Conservation (phyloP, 495 filamentous ascomycete genomes). For the Tetracladium marchalianum region DNA sequence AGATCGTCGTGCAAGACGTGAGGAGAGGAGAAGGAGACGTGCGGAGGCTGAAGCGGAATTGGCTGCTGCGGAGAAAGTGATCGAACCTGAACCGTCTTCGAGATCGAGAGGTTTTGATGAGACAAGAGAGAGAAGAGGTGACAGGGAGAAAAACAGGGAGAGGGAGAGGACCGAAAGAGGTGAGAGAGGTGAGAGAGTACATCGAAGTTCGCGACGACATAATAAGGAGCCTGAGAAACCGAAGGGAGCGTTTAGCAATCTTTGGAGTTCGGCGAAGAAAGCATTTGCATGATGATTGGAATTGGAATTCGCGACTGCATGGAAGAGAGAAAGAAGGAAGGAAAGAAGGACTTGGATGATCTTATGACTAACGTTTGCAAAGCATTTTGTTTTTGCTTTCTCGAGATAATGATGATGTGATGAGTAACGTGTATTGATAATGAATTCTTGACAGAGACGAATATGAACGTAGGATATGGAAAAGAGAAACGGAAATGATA, state of each 20-base stretch:
- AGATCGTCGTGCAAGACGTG: conserved; percentile 5
- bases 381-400: neutral
- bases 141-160: conserved; percentile 2
- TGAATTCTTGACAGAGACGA: no score
- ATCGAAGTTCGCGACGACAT: conserved; percentile 6
- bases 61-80: neutral
- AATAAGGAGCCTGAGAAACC: conserved; percentile 11
- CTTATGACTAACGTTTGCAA: neutral
- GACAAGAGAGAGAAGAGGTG: neutral
- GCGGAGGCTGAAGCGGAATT: conserved; percentile 9
- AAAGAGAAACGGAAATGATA: no score
- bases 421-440: no score
- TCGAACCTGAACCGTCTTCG: neutral
- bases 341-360: no score
- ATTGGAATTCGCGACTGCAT: no score
- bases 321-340: no score
- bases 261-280: conserved; percentile 16
- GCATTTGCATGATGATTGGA: conserved; percentile 9
- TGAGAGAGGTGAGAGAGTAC: conserved; percentile 22
- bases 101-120: neutral
- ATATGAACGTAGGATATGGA: no score
- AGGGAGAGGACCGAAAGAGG: neutral
- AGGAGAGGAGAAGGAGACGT: conserved; percentile 11
- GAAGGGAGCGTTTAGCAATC: conserved; percentile 10
- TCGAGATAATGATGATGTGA: no score